Percentiles rank a stretch among this genome's conserved stretches.
These are phyloP conservation scores for Neonectria ditissima DNA, from an alignment of 2,329 filamentous ascomycete genomes.

Conservation along the genomic window DNA sequence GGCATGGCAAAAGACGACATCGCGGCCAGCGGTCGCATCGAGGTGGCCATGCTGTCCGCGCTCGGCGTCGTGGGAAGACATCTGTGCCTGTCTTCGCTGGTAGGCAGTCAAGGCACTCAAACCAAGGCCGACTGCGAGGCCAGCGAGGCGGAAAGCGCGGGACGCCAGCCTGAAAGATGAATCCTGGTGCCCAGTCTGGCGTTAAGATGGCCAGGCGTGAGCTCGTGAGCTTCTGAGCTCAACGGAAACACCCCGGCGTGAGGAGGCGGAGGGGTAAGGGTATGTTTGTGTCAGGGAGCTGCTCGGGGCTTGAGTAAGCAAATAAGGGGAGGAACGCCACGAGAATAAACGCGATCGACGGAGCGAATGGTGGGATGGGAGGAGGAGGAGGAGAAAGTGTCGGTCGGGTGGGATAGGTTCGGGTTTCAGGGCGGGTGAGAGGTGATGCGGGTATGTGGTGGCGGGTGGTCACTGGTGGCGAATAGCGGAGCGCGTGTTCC, in stretches of 20 bases:
- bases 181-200: constrained; percentile 6
- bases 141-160: constrained; percentile 64
- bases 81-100: constrained; percentile 59
- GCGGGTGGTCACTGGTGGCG: constrained; percentile 6
- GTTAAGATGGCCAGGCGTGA: constrained; percentile 12
- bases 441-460: background rate
- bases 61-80: constrained; percentile 48
- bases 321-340: background rate
- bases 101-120: constrained; percentile 68
- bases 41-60: constrained; percentile 53
- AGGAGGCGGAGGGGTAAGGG: background rate
- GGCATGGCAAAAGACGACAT: constrained; percentile 87
- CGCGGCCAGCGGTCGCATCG: constrained; percentile 64
- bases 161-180: constrained; percentile 63
- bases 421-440: background rate
- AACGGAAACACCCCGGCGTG: background rate
- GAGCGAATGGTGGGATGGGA: constrained; percentile 6
- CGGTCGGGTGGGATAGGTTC: background rate
- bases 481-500: constrained; percentile 12
- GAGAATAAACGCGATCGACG: constrained; percentile 4
- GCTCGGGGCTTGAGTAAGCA: background rate
- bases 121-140: constrained; percentile 70
- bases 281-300: background rate
- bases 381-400: background rate
- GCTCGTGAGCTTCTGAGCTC: constrained; percentile 11